Evolutionary conservation across 768 basidiomycete genomes (phyloP).

Genomic region (Suillus ampliporus): DNA sequence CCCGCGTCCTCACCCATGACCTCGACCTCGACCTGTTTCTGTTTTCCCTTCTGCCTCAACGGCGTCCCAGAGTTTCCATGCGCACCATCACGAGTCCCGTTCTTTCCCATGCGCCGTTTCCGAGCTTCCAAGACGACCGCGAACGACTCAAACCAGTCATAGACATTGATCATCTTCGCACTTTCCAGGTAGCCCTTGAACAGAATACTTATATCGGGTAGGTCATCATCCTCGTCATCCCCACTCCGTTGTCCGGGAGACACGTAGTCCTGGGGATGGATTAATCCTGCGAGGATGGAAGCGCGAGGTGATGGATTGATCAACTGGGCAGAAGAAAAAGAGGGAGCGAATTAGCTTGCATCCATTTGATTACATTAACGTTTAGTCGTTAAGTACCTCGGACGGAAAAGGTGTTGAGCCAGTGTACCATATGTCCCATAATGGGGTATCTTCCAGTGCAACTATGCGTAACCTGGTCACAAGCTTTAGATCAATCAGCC

Average conservation of each 20-base stretch:
- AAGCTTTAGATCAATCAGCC: neutral
- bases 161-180: constrained; percentile 83
- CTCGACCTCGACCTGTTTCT: constrained; percentile 39
- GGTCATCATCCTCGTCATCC: constrained; percentile 32
- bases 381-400: constrained; percentile 51
- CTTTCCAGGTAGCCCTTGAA: constrained; percentile 80
- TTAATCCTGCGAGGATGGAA: constrained; percentile 62
- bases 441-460: constrained; percentile 52
- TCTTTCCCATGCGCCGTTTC: constrained; percentile 27
- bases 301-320: constrained; percentile 74
- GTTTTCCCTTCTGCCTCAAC: constrained; percentile 30
- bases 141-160: constrained; percentile 89
- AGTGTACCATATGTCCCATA: constrained; percentile 82
- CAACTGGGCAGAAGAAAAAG: constrained; percentile 44
- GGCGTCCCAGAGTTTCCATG: constrained; percentile 22
- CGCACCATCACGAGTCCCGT: neutral
- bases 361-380: neutral
- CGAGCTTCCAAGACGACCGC: constrained; percentile 68
- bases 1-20: constrained; percentile 27
- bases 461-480: constrained; percentile 46
- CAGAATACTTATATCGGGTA: constrained; percentile 79
- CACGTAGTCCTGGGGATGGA: constrained; percentile 59
- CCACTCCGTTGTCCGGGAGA: constrained; percentile 12
- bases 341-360: constrained; percentile 8
- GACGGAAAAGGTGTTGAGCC: constrained; percentile 66